Conservation (phyloP, 805 yeast species). For the Kodamaea kakaduensis region DNA sequence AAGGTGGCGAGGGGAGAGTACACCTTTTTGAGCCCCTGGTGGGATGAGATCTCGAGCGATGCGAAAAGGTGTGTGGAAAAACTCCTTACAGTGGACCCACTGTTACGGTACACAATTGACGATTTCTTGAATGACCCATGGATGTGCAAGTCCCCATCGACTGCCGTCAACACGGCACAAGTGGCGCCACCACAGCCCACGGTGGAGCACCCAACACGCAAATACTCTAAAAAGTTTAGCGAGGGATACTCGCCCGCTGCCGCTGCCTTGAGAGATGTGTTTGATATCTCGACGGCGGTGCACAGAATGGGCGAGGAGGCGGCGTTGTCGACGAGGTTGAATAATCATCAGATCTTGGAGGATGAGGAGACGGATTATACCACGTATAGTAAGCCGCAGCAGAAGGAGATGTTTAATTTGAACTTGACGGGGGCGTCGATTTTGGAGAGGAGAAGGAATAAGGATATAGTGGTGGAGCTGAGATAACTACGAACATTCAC, state of each 20-base stretch:
- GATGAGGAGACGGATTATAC: slow-evolving; percentile 32
- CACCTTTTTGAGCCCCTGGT: slow-evolving; percentile 78
- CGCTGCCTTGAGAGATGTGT: slow-evolving; percentile 78
- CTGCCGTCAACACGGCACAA: slow-evolving; percentile 5
- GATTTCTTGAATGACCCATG: slow-evolving; percentile 75
- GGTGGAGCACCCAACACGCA: slow-evolving; percentile 26
- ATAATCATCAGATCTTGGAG: slow-evolving; percentile 19
- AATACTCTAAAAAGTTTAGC: slow-evolving; percentile 23
- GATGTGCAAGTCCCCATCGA: slow-evolving; percentile 36
- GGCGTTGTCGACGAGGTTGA: slow-evolving; percentile 25
- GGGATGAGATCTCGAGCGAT: slow-evolving; percentile 72
- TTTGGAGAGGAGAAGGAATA: slow-evolving; percentile 39
- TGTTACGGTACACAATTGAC: slow-evolving; percentile 62
- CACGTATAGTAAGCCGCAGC: slow-evolving; percentile 13
- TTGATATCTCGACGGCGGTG: slow-evolving; percentile 81
- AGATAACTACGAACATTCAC: neutral
- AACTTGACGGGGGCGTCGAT: slow-evolving; percentile 52
- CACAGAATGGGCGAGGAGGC: slow-evolving; percentile 75
- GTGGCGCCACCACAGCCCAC: slow-evolving; percentile 7
- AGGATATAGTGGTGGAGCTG: slow-evolving; percentile 10
- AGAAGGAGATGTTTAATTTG: slow-evolving; percentile 37
- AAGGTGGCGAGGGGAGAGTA: slow-evolving; percentile 79
- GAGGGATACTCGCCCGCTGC: slow-evolving; percentile 65
- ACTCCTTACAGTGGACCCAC: slow-evolving; percentile 69
- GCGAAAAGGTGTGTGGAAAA: slow-evolving; percentile 69